phyloP scores from a whole-genome alignment of 2,329 filamentous ascomycete genomes.

The Paecilomyces formosus region DNA sequence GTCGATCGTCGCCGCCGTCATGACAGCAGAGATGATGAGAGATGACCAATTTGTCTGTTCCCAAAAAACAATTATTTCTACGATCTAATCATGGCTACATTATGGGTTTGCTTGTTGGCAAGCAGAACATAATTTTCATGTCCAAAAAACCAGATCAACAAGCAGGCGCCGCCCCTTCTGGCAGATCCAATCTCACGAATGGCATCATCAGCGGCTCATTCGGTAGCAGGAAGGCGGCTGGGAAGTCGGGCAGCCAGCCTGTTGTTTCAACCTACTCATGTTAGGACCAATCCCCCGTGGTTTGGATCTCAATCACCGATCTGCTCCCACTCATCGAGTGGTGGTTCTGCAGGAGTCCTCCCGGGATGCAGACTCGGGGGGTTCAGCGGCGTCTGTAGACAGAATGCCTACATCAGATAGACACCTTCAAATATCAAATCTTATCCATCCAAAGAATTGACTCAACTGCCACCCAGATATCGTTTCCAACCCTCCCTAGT shows the following conservation, averaged over 20 bases:
- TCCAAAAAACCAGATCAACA: not conserved
- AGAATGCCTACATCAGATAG: constrained; percentile 5
- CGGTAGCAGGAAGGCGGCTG: not conserved
- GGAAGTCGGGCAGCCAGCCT: not conserved
- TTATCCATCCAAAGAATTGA: not conserved
- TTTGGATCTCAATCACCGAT: not conserved
- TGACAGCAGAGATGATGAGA: constrained; percentile 24
- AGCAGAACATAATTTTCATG: not conserved
- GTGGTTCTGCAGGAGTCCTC: not conserved
- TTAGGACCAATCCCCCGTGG: not conserved
- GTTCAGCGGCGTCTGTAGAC: not conserved
- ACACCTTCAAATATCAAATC: not conserved
- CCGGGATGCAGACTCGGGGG: not conserved
- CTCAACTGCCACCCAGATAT: constrained; percentile 50
- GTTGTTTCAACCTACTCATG: not conserved
- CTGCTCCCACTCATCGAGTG: not conserved
- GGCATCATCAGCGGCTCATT: not conserved
- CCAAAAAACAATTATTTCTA: not conserved
- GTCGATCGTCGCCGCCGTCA: constrained; percentile 8
- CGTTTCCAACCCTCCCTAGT: constrained; percentile 74
- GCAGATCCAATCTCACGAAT: not conserved
- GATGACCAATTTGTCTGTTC: constrained; percentile 12
- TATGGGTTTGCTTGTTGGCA: not conserved
- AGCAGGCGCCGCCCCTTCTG: not conserved
- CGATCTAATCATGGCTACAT: not conserved